A percentile compares a stretch with the other conserved stretches of the same genome.
Evolutionary conservation across 2,329 filamentous ascomycete genomes (phyloP).

Genomic region (Fusarium multiceps): DNA sequence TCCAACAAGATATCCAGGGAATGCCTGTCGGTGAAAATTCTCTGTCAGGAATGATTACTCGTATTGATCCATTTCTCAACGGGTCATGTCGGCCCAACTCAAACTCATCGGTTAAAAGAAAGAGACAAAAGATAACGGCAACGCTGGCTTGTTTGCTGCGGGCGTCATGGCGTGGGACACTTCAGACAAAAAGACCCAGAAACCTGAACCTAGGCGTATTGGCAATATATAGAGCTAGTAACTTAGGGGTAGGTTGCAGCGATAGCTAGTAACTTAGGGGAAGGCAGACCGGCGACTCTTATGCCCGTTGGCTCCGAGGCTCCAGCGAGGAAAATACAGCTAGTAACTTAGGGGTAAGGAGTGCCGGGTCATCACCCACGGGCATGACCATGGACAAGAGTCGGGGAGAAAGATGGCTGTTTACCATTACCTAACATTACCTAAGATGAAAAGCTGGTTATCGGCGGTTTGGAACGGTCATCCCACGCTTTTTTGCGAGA

Average conservation of each 20-base stretch:
- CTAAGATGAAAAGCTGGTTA: constrained; percentile 43
- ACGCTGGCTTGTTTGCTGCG: constrained; percentile 16
- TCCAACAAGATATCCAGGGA: neutral
- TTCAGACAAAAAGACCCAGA: constrained; percentile 11
- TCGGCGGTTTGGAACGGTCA: constrained; percentile 39
- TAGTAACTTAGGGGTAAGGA: constrained; percentile 45
- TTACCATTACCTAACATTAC: constrained; percentile 47
- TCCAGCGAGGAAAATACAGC: constrained; percentile 38
- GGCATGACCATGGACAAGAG: constrained; percentile 24
- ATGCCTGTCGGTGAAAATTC: constrained; percentile 1
- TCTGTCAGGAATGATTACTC: constrained; percentile 16
- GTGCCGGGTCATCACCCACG: constrained; percentile 33
- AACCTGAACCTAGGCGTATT: constrained; percentile 16
- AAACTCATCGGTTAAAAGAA: neutral
- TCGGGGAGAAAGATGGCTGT: neutral
- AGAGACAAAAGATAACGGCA: constrained; percentile 13
- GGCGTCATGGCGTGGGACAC: constrained; percentile 31
- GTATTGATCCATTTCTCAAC: neutral
- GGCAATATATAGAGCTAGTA: constrained; percentile 31
- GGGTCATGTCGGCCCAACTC: constrained; percentile 13
- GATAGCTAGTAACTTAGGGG: constrained; percentile 43
- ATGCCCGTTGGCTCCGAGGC: constrained; percentile 39
- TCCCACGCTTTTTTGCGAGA: constrained; percentile 38
- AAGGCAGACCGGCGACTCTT: constrained; percentile 43
- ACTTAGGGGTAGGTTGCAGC: constrained; percentile 41